These are phyloP conservation scores for Ophiostoma sp. DNA, from an alignment of 2,329 filamentous ascomycete species.

Conservation along the genomic window DNA sequence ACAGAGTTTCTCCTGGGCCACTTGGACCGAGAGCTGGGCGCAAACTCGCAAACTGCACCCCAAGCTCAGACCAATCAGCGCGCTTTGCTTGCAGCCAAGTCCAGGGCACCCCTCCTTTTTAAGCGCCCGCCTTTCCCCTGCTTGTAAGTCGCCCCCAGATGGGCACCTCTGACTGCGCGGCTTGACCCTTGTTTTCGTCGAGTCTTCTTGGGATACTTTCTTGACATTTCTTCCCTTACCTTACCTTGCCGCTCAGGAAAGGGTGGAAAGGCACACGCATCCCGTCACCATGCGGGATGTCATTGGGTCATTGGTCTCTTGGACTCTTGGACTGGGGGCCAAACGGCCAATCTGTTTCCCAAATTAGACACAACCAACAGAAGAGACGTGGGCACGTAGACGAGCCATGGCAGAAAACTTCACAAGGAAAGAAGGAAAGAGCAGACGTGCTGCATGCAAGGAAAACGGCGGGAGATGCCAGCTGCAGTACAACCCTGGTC, in stretches of 20 bases:
- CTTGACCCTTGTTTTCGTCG: background rate
- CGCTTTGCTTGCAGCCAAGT: constrained; percentile 2
- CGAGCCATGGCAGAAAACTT: background rate
- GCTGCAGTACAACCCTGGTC: constrained; percentile 23
- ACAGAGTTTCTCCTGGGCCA: background rate
- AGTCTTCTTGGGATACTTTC: background rate
- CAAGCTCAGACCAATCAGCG: constrained; percentile 24
- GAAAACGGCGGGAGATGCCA: constrained; percentile 2
- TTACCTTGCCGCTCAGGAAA: background rate
- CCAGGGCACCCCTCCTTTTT: constrained; percentile 23
- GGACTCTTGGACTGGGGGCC: background rate
- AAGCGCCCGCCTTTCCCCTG: constrained; percentile 25
- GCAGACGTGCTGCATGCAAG: background rate
- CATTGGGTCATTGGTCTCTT: constrained; percentile 8
- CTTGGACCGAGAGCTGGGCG: background rate
- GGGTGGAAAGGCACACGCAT: background rate
- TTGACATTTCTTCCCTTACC: background rate
- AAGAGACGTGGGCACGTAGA: background rate
- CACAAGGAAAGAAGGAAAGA: background rate
- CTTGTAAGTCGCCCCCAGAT: constrained; percentile 21
- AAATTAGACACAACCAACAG: constrained; percentile 21
- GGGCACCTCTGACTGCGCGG: background rate
- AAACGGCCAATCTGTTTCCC: constrained; percentile 16
- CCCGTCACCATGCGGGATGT: constrained; percentile 9
- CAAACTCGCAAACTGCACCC: background rate